phyloP scores from a whole-genome alignment of 164 flowering plant genomes.

The Aristolochia fimbriata region DNA sequence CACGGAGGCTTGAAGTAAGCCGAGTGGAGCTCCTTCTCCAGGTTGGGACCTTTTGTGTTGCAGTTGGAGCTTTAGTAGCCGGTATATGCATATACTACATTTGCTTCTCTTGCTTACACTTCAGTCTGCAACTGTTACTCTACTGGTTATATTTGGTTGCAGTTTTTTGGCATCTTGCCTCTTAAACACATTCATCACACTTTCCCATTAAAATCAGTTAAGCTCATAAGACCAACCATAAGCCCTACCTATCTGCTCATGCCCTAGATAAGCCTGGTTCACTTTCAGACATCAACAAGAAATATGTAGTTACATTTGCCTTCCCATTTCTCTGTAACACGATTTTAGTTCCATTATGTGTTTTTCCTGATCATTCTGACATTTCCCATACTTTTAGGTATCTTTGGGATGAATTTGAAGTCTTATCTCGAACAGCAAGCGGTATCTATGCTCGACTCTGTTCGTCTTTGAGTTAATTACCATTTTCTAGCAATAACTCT shows the following conservation, averaged over 20 bases:
- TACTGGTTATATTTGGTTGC: background rate
- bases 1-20: conserved; percentile 95
- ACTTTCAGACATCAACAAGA: too few species aligned
- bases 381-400: conserved; percentile 36
- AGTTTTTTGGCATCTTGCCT: background rate
- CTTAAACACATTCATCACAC: background rate
- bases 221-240: too few species aligned
- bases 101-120: background rate
- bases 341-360: too few species aligned
- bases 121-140: background rate
- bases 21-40: conserved; percentile 95
- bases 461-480: background rate
- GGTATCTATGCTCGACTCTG: conserved; percentile 32
- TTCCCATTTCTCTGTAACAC: too few species aligned
- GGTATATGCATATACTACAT: conserved; percentile 27
- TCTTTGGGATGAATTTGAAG: conserved; percentile 97
- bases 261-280: too few species aligned
- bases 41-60: conserved; percentile 89
- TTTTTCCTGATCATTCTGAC: too few species aligned
- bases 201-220: background rate
- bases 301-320: too few species aligned
- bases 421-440: conserved; percentile 90
- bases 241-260: too few species aligned
- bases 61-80: conserved; percentile 83
- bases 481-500: background rate